Conservation (phyloP, 805 yeast species). For the Hyphopichia homilentoma region DNA sequence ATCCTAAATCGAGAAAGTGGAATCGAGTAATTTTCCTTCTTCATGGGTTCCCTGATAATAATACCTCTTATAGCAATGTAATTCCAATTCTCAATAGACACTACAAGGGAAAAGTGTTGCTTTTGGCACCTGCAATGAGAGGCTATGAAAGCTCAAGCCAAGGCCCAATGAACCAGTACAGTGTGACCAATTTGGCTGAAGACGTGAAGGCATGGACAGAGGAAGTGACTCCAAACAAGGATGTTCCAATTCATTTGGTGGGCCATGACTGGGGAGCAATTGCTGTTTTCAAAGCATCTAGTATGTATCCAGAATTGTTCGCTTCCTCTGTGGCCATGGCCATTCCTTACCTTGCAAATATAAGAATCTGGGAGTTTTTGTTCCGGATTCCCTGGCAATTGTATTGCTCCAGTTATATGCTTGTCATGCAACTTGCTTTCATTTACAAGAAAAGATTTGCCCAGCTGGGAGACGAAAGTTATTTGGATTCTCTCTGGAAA, state of each 20-base stretch:
- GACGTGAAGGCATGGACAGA: conserved; percentile 33
- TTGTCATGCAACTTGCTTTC: conserved; percentile 30
- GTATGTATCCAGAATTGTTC: conserved; percentile 29
- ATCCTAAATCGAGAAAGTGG: conserved; percentile 9
- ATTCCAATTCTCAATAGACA: conserved; percentile 16
- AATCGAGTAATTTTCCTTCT: conserved; percentile 21
- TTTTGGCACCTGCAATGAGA: conserved; percentile 32
- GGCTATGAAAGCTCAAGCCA: conserved; percentile 36
- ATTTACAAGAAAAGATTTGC: conserved; percentile 20
- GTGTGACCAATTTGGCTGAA: conserved; percentile 25
- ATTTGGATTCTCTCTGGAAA: conserved; percentile 30
- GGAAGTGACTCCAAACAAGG: conserved; percentile 11
- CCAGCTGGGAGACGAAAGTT: conserved; percentile 14
- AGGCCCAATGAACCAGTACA: conserved; percentile 20
- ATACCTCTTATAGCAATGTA: conserved; percentile 22
- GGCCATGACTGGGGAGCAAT: conserved; percentile 47
- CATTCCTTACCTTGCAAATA: conserved; percentile 31
- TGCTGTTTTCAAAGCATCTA: conserved; percentile 30
- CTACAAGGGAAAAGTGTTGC: conserved; percentile 12
- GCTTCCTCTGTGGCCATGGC: conserved; percentile 34
- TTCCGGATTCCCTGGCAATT: conserved; percentile 32
- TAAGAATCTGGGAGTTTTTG: conserved; percentile 23
- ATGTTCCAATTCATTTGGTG: conserved; percentile 30
- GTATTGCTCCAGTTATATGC: conserved; percentile 31
- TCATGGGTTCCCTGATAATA: conserved; percentile 40